These are phyloP conservation scores for Terfezia claveryi DNA, from an alignment of 495 filamentous ascomycete species.

Conservation along the genomic window DNA sequence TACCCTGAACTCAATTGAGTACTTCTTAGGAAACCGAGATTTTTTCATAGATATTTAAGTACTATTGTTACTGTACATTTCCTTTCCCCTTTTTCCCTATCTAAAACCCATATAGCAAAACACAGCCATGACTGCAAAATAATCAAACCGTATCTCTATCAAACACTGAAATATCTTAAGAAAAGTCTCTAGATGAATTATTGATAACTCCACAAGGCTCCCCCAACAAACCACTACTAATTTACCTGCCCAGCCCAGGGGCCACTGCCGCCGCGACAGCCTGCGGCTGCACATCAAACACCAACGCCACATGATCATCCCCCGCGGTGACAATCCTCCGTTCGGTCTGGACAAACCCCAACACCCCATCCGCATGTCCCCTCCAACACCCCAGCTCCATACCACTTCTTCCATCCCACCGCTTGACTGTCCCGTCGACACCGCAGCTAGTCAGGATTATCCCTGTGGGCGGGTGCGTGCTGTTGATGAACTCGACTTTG, in stretches of 20 bases:
- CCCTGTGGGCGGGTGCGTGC: constrained; percentile 21
- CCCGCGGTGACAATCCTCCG: constrained; percentile 67
- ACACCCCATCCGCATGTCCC: constrained; percentile 65
- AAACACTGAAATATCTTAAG: no score
- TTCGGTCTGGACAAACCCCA: constrained; percentile 69
- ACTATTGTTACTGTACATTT: no score
- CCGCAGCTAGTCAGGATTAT: constrained; percentile 56
- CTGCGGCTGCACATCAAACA: background rate
- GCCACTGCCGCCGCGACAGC: background rate
- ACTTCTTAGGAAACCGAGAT: no score
- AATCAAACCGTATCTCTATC: no score
- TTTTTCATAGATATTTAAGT: no score
- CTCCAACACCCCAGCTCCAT: constrained; percentile 39
- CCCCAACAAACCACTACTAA: no score
- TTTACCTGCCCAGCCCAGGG: background rate
- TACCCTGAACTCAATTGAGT: no score
- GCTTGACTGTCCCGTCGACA: constrained; percentile 64
- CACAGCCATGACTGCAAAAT: no score
- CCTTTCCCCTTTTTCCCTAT: no score
- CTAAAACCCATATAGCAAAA: no score
- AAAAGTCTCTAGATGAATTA: no score
- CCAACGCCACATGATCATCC: constrained; percentile 43
- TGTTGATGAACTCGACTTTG: constrained; percentile 65
- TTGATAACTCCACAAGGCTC: no score
- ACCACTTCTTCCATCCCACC: constrained; percentile 72